A percentile compares a stretch with the other conserved stretches of the same genome.
Conservation (phyloP, 116 monocot species). For the Dioscorea cayenensis region DNA sequence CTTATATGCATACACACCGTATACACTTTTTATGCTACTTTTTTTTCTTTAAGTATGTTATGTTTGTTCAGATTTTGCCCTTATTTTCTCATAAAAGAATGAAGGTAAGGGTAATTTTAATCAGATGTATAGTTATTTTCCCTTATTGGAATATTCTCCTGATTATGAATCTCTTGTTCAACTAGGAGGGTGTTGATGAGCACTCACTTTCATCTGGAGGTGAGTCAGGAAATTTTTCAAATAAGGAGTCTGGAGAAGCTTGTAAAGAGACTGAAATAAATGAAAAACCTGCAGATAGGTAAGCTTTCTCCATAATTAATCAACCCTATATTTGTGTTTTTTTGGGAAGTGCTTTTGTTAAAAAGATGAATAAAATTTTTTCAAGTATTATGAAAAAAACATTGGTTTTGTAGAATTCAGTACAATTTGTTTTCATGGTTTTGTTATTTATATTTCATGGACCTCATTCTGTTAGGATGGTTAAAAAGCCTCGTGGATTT, state of each 20-base stretch:
- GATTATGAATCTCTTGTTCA: background rate
- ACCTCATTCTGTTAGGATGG: slow-evolving; percentile 22
- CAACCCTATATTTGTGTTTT: background rate
- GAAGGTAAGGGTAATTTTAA: no score
- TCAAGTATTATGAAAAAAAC: background rate
- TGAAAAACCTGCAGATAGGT: slow-evolving; percentile 30
- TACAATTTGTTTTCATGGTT: background rate
- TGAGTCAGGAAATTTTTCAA: slow-evolving; percentile 15
- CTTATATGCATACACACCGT: no score
- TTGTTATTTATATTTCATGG: background rate
- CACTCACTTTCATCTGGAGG: slow-evolving; percentile 16
- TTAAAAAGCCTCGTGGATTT: slow-evolving; percentile 38
- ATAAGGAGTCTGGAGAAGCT: slow-evolving; percentile 7
- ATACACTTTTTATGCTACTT: no score
- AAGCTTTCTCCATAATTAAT: background rate
- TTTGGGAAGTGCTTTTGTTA: background rate
- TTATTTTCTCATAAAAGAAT: no score
- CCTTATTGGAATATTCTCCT: background rate
- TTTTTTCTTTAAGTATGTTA: no score
- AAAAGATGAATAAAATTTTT: no score
- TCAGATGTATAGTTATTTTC: no score
- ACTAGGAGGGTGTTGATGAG: slow-evolving; percentile 35
- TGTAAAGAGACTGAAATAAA: slow-evolving; percentile 17
- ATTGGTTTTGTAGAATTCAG: background rate
- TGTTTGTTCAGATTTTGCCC: no score